Percentiles rank a stretch among this genome's conserved stretches.
Conservation (phyloP, 2,329 filamentous ascomycete genomes). For the Penicillium sp. region DNA sequence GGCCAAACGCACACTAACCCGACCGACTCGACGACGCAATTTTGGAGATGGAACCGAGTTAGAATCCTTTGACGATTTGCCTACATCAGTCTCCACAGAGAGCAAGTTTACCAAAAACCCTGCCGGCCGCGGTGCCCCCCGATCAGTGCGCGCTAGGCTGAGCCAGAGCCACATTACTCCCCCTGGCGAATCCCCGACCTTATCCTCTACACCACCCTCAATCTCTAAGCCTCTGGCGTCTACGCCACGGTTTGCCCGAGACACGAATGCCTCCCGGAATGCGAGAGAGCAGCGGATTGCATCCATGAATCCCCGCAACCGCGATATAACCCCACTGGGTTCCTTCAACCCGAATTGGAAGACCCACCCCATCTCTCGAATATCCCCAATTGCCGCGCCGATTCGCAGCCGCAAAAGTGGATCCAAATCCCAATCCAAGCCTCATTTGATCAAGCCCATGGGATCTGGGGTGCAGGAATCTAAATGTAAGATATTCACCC, state of each 20-base stretch:
- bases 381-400: slow-evolving; percentile 52
- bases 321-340: slow-evolving; percentile 48
- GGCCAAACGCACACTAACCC: slow-evolving; percentile 70
- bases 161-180: slow-evolving; percentile 44
- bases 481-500: slow-evolving; percentile 64
- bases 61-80: slow-evolving; percentile 90
- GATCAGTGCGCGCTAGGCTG: slow-evolving; percentile 56
- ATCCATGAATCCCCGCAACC: slow-evolving; percentile 39
- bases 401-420: slow-evolving; percentile 48
- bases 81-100: slow-evolving; percentile 80
- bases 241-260: slow-evolving; percentile 65
- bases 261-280: slow-evolving; percentile 66
- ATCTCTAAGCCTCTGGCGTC: slow-evolving; percentile 49
- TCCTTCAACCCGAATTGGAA: slow-evolving; percentile 62
- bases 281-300: slow-evolving; percentile 63
- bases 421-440: slow-evolving; percentile 56
- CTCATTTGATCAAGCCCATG: slow-evolving; percentile 86
- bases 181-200: slow-evolving; percentile 44
- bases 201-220: slow-evolving; percentile 60
- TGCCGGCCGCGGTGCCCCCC: slow-evolving; percentile 66
- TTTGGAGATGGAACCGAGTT: slow-evolving; percentile 94
- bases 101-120: slow-evolving; percentile 82
- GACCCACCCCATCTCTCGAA: slow-evolving; percentile 53
- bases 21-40: slow-evolving; percentile 67
- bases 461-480: slow-evolving; percentile 69